Base-by-base conservation (phyloP, 177 flowering plant species). In the Tripterygium wilfordii region DNA sequence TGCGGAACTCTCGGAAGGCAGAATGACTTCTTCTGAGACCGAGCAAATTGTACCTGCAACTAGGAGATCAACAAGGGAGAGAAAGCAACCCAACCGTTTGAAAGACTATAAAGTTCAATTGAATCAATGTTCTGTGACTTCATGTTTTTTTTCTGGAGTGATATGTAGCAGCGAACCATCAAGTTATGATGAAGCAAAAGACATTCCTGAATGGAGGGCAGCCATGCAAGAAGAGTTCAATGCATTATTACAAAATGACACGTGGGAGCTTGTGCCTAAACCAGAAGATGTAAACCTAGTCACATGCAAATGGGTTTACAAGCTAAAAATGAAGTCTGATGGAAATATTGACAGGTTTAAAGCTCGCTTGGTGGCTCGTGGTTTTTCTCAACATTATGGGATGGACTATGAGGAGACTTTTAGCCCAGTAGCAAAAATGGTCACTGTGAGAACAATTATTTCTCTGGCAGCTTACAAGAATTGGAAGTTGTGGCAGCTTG, bases 351-450 rank as follows among this genome's bases (percentile, higher is more conserved):
- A n/a, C n/a, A n/a, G n/a, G n/a, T n/a, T n/a, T n/a, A n/a, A n/a
- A n/a, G n/a, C n/a, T n/a, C n/a, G n/a, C n/a, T n/a, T n/a, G n/a
- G n/a, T n/a, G n/a, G n/a, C n/a, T n/a, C n/a, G n/a, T n/a, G n/a
- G n/a, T n/a, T n/a, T n/a, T n/a, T n/a, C n/a, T n/a, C n/a, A n/a
- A n/a, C n/a, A n/a, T n/a, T n/a, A n/a, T 18, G 48, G 48, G 1
- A 8, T 44, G 22, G 35, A 44, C 9, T 44, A 44, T 28, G 33
- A 27, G 13, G 48, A 44, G 10, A 44, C 48, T 20, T 44, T 27
- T 10, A 28, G 33, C 15, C 21, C 35, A 2, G 48, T 44, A 1
- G 48, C 48, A 8, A 44, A 44, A 17, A 27, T 27, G 20, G 22
- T 8, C 2, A 27, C 35, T 6, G 35, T 44, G 9, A 27, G 48